Base-by-base conservation (phyloP, 2,329 filamentous ascomycete species). In the Diaporthe caulivora region DNA sequence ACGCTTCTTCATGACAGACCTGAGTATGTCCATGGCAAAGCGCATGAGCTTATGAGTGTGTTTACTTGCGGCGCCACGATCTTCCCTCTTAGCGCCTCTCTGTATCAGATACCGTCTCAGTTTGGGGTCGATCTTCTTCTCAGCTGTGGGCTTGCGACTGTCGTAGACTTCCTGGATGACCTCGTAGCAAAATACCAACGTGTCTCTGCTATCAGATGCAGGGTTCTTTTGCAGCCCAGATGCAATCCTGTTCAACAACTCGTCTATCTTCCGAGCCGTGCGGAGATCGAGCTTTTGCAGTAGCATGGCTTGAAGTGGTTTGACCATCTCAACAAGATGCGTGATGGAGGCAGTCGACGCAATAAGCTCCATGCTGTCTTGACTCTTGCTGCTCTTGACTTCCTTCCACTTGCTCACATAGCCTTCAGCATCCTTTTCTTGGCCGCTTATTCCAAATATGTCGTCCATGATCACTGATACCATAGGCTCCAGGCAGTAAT, bases 371-470 rank as follows among this genome's bases (percentile, higher is more conserved):
- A 98, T 97, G 0, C 97, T 97, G 80, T 99, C 97, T 79, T 95
- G 97, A 80, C 95, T 98, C 86, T 98, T 99, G 86, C 94, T 98
- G 82, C 94, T 97, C 86, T 98, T 98, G 72, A 99, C 93, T 84
- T 99, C 97, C 83, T 97, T 98, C 92, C 97, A 98, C 82, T 96
- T 94, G 81, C 92, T 98, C 72, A 93, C 92, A 81, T 99, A 99
- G 70, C 95, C 97, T 78, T 98, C 95, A 0, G 96, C 96, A 78
- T 99, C 97, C 83, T 99, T 99, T 80, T 99, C 96, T 83, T 98
- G 94, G 2, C 97, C 97, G 44, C 93, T 93, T 8, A 92, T 91
- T 40, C 97, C 97, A 80, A 99, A 99, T 17, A 97, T 97, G 80
- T 99, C 97, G 79, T 99, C 97, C 94, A 99, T 97, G 76, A 98